Evolutionary conservation across 768 basidiomycete species (phyloP), one percentile per base, ranked within the genome.

Genomic region (Russula vinacea): DNA sequence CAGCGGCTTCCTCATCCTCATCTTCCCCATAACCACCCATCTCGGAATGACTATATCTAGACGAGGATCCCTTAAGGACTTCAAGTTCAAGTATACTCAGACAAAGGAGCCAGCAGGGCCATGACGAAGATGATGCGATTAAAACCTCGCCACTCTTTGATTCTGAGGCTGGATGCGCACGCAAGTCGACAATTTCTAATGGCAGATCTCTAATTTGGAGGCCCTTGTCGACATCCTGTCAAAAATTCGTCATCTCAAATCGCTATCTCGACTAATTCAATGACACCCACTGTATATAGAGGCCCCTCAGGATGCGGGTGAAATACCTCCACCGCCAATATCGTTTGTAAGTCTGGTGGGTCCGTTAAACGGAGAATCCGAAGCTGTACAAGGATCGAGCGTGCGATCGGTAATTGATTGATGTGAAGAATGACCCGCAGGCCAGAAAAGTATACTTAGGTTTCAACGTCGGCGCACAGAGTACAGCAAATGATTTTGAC

Each of bases 401-500:
- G 47, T 37, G 16, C 91, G 54, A 44, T 42, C 52, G 61, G 10
- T 39, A 47, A 64, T 55, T 56, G 50, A 29, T 94, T 29, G 29
- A 29, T 29, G 29, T 29, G 29, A 29, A 5, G 29, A 22, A 37
- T 35, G 10, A 44, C 33, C 29, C 17, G 11, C 26, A 52, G 49
- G 8, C 16, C 10, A 0, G 9, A 47, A 65, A 37, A 42, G 71
- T 86, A 29, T 75, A 91, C 88, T 83, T 86, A 0, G 92, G 93
- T 24, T 80, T 84, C 1, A 84, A 87, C 52, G 82, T 84, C 0
- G 94, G 94, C 4, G 93, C 91, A 70, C 92, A 94, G 16, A 97
- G 92, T 45, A 96, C 90, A 0, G 94, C 94, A 72, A 96, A 91
- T 0, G 91, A 93, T 71, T 97, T 94, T 0, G 89, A 90, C 4